Percentiles rank a stretch among this genome's conserved stretches.
Evolutionary conservation across 768 basidiomycete species (phyloP).

Genomic region (Russula dissimulans): DNA sequence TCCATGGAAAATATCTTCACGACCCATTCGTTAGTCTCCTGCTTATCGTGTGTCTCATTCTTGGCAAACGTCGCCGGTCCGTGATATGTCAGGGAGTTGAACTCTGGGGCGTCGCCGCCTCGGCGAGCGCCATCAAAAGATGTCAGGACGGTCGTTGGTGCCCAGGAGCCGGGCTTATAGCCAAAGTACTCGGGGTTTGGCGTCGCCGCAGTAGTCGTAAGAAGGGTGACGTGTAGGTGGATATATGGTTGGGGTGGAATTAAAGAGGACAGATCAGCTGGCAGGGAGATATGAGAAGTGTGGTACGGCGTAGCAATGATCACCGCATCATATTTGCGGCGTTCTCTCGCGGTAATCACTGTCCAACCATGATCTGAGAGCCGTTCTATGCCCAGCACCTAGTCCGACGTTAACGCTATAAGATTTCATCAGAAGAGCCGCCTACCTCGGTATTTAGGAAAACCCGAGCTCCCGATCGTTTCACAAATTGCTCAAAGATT

Average conservation of each 20-base stretch:
- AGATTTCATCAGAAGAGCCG: background rate
- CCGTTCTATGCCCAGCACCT: conserved; percentile 34
- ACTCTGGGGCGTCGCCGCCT: conserved; percentile 57
- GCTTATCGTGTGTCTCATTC: conserved; percentile 26
- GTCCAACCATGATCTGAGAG: conserved; percentile 38
- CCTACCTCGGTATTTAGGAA: conserved; percentile 61
- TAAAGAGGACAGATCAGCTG: conserved; percentile 38
- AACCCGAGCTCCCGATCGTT: conserved; percentile 57
- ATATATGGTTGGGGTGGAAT: conserved; percentile 72
- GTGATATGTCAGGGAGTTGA: conserved; percentile 80
- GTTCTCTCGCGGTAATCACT: conserved; percentile 39
- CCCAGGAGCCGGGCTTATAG: conserved; percentile 31
- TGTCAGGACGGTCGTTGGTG: conserved; percentile 66
- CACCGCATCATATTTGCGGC: conserved; percentile 52
- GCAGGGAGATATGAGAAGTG: conserved; percentile 48
- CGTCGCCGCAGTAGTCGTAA: conserved; percentile 63
- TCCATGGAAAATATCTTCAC: conserved; percentile 85
- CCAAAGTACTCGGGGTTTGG: conserved; percentile 65
- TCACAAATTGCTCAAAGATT: conserved; percentile 77
- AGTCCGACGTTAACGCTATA: conserved; percentile 19
- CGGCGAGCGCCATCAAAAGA: conserved; percentile 50
- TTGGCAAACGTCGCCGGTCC: conserved; percentile 29
- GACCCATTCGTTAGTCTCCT: conserved; percentile 39
- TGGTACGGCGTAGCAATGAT: conserved; percentile 86
- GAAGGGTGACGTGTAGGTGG: conserved; percentile 78